These are phyloP conservation scores for Pelagophyceae sp. DNA, from an alignment of 352 stramenopile genomes.

Conservation along the genomic window DNA sequence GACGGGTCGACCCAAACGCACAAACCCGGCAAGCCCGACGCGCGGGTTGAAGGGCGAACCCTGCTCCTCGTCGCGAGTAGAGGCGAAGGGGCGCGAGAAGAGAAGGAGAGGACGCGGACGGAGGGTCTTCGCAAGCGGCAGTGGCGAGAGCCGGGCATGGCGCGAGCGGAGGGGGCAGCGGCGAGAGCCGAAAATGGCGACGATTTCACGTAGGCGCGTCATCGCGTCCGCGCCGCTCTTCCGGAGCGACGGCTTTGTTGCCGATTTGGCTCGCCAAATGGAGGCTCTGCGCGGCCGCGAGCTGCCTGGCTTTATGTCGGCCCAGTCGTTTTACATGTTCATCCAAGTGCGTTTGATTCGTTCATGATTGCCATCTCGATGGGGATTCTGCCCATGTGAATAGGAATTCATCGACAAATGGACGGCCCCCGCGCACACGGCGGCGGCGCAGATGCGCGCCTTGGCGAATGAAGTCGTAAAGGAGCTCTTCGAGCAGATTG, in stretches of 20 bases:
- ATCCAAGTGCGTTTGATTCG: no score
- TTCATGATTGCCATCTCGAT: no score
- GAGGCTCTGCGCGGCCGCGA: conserved; percentile 39
- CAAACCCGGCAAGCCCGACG: no score
- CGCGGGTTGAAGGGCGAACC: no score
- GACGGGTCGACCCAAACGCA: no score
- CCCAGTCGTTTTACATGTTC: conserved; percentile 27
- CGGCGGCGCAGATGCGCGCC: conserved; percentile 29
- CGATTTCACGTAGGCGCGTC: no score
- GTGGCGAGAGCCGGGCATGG: neutral
- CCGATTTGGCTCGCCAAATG: conserved; percentile 36
- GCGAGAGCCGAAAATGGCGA: no score
- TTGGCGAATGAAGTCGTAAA: conserved; percentile 34
- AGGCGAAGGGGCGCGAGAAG: no score
- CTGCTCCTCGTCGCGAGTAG: no score
- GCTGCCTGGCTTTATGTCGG: conserved; percentile 44
- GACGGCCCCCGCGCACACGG: neutral
- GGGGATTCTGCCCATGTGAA: no score
- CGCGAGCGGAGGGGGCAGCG: no score
- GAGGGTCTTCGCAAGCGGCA: neutral
- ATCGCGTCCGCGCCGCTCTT: conserved; percentile 28
- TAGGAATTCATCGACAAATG: conserved; percentile 14
- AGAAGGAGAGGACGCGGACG: conserved; percentile 22
- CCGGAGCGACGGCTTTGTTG: conserved; percentile 33
- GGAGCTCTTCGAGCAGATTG: conserved; percentile 32